Evolutionary conservation across 495 filamentous ascomycete genomes (phyloP), one percentile per base, ranked within the genome.

Genomic region (Pseudoneurospora amorphoporcata): DNA sequence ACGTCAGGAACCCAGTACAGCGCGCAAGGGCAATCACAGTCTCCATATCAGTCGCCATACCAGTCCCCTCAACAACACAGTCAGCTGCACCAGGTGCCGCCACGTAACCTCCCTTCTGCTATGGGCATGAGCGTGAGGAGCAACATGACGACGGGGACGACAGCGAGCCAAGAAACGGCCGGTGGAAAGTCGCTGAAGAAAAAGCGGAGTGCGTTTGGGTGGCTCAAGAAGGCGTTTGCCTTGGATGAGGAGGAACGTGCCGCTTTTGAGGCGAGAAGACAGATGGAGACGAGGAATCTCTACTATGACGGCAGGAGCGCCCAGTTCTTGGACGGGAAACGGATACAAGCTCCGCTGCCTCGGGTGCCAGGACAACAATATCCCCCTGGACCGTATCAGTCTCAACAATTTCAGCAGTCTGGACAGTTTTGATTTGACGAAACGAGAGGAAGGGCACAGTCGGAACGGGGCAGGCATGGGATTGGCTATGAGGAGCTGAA

Each of bases 121-220:
- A 83, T 86, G 81, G 85, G 83, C 32, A 87, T 87, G 85, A 86
- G 85, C 73, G 84, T 83, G 80, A 77, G 84, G 69, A 84, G 83
- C 73, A 82, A 79, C 68, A 77, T 80, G 23, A 84, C 81, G 32
- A 80, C 81, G 35, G 76, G 80, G 70, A 79, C 74, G 12, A 73
- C 73, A 16, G 75, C 78, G 8, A 79, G 74, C 1, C 75, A 69
- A 4, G 71, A 38, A 9, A 68, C 38, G 2, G 23, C 1, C 39
- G 45, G 40, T 75, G 79, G 74, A 2, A 79, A 81, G 74, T 80
- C 81, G 43, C 68, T 87, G 39, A 88, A 88, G 76, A 88, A 88
- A 82, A 88, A 88, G 80, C 79, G 84, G 37, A 88, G 87, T 76
- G 86, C 85, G 8, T 88, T 88, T 71, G 86, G 86, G 17, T 88